phyloP scores from a whole-genome alignment of 257 asterid species.

The Solanum clarkiae region DNA sequence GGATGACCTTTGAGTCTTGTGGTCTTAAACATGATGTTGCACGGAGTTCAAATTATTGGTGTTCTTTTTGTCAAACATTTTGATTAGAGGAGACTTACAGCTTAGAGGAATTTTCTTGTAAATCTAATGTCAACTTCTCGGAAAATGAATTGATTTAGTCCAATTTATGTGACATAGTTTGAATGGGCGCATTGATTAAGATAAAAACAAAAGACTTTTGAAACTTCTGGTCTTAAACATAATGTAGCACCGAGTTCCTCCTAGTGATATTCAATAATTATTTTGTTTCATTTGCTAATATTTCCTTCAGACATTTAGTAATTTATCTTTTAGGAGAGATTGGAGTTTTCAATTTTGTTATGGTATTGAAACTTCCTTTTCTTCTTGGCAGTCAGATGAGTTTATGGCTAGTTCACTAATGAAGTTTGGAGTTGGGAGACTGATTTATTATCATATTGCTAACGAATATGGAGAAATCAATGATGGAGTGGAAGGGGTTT shows the following conservation, averaged over 20 bases:
- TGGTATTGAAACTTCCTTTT: background rate
- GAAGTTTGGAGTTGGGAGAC: constrained; percentile 59
- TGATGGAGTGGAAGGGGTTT: constrained; percentile 53
- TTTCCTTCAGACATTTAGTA: too few species aligned
- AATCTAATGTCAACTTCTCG: too few species aligned
- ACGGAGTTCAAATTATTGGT: background rate
- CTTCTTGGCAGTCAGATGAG: constrained; percentile 50
- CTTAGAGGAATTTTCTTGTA: background rate
- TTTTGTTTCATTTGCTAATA: background rate
- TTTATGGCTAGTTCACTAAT: constrained; percentile 50
- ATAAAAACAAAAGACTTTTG: too few species aligned
- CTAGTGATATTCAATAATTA: background rate
- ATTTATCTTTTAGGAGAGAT: background rate
- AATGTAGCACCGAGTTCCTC: background rate
- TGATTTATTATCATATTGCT: constrained; percentile 45
- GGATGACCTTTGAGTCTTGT: background rate
- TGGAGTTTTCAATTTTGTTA: background rate
- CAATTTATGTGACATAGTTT: too few species aligned
- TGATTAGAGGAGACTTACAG: background rate
- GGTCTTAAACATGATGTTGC: background rate
- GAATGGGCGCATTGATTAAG: too few species aligned
- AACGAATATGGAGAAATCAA: constrained; percentile 62
- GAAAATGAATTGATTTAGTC: too few species aligned
- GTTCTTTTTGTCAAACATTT: background rate
- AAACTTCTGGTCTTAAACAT: too few species aligned